These are phyloP conservation scores for Ananas comosus DNA, from an alignment of 176 grass and related monocot species.

Conservation along the genomic window DNA sequence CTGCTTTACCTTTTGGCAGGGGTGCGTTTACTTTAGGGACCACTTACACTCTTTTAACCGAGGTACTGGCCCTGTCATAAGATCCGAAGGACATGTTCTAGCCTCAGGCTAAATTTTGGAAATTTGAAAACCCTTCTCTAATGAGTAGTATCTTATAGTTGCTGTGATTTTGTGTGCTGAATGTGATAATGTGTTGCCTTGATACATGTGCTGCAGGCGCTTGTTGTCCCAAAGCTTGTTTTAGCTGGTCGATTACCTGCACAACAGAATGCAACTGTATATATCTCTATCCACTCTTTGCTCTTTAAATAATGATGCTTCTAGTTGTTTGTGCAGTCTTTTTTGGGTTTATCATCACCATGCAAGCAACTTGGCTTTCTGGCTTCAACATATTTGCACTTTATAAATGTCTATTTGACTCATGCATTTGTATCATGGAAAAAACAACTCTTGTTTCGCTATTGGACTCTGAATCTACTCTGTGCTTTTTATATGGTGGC, in stretches of 20 bases:
- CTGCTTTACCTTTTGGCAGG: slow-evolving; percentile 84
- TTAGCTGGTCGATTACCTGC: slow-evolving; percentile 89
- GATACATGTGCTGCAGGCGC: slow-evolving; percentile 38
- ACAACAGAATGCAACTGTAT: slow-evolving; percentile 93
- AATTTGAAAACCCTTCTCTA: background rate
- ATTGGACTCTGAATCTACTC: background rate
- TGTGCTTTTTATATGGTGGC: no score
- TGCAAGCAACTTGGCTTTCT: background rate
- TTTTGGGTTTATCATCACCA: no score
- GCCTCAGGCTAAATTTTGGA: background rate
- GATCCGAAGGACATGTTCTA: background rate
- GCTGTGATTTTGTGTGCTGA: background rate
- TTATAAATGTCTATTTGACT: background rate
- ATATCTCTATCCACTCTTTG: background rate
- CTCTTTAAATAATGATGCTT: background rate
- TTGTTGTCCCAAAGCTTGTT: slow-evolving; percentile 82
- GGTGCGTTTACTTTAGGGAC: slow-evolving; percentile 93
- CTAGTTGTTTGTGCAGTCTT: no score
- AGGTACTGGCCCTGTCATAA: slow-evolving; percentile 33
- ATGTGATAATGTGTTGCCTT: background rate
- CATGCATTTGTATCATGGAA: background rate
- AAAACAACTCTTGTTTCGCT: background rate
- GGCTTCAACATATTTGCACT: background rate
- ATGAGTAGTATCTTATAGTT: background rate
- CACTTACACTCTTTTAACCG: slow-evolving; percentile 88